Base-by-base conservation (phyloP, 345 rosid genomes). In the Syzygium oleosum region DNA sequence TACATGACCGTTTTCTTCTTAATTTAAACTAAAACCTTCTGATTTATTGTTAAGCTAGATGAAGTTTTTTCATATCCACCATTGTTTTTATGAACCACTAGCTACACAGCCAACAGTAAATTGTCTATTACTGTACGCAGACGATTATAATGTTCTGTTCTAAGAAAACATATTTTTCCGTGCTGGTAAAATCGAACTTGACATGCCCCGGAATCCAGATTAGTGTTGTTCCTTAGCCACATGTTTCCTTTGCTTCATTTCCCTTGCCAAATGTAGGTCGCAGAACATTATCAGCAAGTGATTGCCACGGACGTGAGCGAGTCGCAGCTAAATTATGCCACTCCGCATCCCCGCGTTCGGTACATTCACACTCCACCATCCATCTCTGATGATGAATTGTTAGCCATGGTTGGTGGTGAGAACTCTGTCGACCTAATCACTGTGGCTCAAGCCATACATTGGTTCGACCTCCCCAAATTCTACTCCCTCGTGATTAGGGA, bases 391-490 rank as follows among this genome's bases (percentile, higher is more conserved):
- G 95, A 95, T 31, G 90, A 96, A 34, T 65, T 93, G 11, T 87
- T 93, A 46, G 19, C 91, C 84, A 55, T 91, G 22, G n/a, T 95
- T 11, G 96, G 96, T 2, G 92, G 94, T 3, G 96, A 93, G 61
- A 92, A 93, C 68, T 93, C 95, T 1, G 95, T 95, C 1, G 96
- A 96, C 90, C 77, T 95, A 13, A 91, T 96, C 25, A 94, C 95
- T 0, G 92, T 93, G 4, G 95, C 94, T 5, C 89, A 90, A 55
- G 97, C 95, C 3, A 90, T 92, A 17, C 95, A 94, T 89, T 91
- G 96, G 96, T 93, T 94, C 85, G 95, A 95, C 87, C 93, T 92
- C 14, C 94, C 91, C 27, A 94, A 84, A 61, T 93, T 95, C 88
- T 95, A 94, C 85, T 86, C 94, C 12, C 43, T 90, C 17, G 96